Evolutionary conservation across 1,284 basidiomycete species (phyloP), one percentile per base, ranked within the genome.

Genomic region (Somion occarium): DNA sequence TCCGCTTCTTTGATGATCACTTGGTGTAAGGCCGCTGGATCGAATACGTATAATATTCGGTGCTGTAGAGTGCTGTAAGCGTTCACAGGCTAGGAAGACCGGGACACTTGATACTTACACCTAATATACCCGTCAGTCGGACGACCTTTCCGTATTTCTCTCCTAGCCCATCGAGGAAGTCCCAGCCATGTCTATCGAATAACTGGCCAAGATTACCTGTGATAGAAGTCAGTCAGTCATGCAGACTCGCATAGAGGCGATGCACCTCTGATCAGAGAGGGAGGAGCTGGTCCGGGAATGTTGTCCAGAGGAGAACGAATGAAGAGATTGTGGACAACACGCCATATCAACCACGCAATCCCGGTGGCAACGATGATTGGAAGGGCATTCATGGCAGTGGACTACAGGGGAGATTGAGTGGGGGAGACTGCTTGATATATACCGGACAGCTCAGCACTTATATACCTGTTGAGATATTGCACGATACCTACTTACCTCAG

Each of bases 201-300:
- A 48, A 25, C 38, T 48, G 47, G 11, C n/a, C 11, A 7, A 48
- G 47, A 41, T 48, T 48, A 19, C 47, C 47, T 48, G 47, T 5
- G 18, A 38, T 12, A 5, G 4, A 19, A 5, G 37, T 11, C 7
- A 4, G 4, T 5, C 9, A 34, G 11, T 4, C 5, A 4, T 34
- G 45, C 5, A 46, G n/a, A n/a, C 43, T 13, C 22, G 18, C 22
- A 20, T 22, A 22, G 7, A 20, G 26, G 18, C 12, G 22, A 22
- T 20, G n/a, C n/a, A n/a, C n/a, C n/a, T n/a, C n/a, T n/a, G n/a
- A n/a, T n/a, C n/a, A n/a, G n/a, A n/a, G n/a, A 44, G 11, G 26
- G 12, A 5, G 43, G 43, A 20, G 23, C 26, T 7, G 12, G 43
- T 22, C 43, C 43, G 5, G 12, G 13, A 24, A 44, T 24, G 22